Percentiles rank a stretch among this genome's conserved stretches.
Evolutionary conservation across 2,329 filamentous ascomycete genomes (phyloP).

Genomic region (Tricladium varicosporioides): DNA sequence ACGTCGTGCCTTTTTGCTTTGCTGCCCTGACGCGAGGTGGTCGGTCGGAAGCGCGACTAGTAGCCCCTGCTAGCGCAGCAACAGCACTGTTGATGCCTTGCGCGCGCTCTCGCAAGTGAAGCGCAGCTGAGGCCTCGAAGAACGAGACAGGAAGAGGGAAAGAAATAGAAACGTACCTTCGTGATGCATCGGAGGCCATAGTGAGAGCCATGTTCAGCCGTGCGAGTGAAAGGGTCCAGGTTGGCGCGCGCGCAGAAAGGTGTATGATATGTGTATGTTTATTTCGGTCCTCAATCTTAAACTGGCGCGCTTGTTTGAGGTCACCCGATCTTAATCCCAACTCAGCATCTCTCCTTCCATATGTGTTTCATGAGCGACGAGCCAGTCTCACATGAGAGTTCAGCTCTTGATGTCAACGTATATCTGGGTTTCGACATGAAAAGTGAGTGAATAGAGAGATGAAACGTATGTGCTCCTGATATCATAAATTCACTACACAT

Average conservation of each 20-base stretch:
- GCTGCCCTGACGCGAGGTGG: conserved; percentile 4
- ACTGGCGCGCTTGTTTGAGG: conserved; percentile 15
- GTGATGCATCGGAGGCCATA: conserved; percentile 31
- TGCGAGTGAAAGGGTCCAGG: neutral
- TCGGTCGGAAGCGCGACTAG: conserved; percentile 1
- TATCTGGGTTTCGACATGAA: neutral
- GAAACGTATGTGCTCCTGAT: neutral
- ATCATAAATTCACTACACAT: neutral
- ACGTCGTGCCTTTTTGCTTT: neutral
- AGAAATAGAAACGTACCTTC: conserved; percentile 23
- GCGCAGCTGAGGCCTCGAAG: neutral
- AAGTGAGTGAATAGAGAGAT: neutral
- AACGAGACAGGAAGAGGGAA: neutral
- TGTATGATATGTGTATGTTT: conserved; percentile 2
- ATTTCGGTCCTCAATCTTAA: conserved; percentile 14
- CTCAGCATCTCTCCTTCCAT: conserved; percentile 13
- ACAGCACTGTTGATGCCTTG: neutral
- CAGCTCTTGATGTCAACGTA: conserved; percentile 1
- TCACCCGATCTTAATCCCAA: conserved; percentile 8
- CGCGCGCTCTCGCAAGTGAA: conserved; percentile 7
- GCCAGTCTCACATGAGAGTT: neutral
- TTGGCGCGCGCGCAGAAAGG: neutral
- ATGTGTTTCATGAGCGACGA: conserved; percentile 11
- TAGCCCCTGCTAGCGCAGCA: conserved; percentile 2
- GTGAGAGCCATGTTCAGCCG: conserved; percentile 11